Percentiles rank a stretch among this genome's conserved stretches.
These are phyloP conservation scores for Capsicum pubescens DNA, from an alignment of 257 asterid genomes.

Conservation along the genomic window DNA sequence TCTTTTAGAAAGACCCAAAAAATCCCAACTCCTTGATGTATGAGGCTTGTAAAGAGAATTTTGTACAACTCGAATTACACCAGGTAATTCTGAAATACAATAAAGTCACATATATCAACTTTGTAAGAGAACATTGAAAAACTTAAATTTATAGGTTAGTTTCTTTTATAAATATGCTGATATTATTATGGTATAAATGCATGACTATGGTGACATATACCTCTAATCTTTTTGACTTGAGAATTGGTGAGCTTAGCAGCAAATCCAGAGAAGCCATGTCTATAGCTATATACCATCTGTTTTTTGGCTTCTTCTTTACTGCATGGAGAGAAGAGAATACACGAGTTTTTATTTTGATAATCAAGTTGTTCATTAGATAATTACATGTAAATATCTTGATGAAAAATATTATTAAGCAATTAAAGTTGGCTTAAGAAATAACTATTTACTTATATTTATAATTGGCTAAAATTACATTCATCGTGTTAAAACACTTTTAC, in stretches of 20 bases:
- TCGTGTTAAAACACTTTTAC: not conserved
- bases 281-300: constrained; percentile 35
- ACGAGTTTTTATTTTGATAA: not conserved
- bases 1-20: constrained; percentile 29
- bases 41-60: constrained; percentile 24
- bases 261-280: constrained; percentile 42
- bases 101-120: not conserved
- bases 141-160: not conserved
- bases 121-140: not conserved
- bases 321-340: not conserved
- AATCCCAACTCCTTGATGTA: constrained; percentile 31
- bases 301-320: constrained; percentile 31
- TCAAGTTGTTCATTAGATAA: not conserved
- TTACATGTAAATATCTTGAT: not conserved
- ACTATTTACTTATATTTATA: not conserved
- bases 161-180: no score
- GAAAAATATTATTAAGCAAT: not conserved
- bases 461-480: not conserved
- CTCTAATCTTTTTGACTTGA: constrained; percentile 33
- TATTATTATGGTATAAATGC: no score
- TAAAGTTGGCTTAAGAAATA: no score
- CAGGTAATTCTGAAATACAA: constrained; percentile 27
- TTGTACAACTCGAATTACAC: constrained; percentile 27
- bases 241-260: constrained; percentile 31
- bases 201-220: not conserved